Evolutionary conservation across 1,284 basidiomycete genomes (phyloP), one percentile per base, ranked within the genome.

Genomic region (Schizophyllum amplum): DNA sequence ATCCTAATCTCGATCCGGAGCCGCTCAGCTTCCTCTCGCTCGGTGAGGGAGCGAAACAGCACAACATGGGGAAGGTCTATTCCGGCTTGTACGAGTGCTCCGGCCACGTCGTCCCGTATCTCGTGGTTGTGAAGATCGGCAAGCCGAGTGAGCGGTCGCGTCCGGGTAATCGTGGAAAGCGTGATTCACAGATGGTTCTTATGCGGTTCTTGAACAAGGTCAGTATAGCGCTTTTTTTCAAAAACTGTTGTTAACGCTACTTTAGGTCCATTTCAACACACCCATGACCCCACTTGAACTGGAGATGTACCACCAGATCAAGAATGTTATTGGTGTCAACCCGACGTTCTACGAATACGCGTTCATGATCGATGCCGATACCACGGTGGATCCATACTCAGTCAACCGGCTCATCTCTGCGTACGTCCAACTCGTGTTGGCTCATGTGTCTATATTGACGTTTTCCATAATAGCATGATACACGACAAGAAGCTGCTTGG

Each of bases 291-390:
- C 95, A 0, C 75, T 97, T 61, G 96, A 99, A 73, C 77, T 99
- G 54, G 96, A 99, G 75, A 92, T 99, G 71, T 98, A 95, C 69
- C 97, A 99, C 70, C 96, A 99, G 73, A 96, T 99, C 81, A 93
- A 97, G 81, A 98, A 99, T 68, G 94, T 99, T 56, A 98, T 99
- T 65, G 96, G 96, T 71, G 93, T 99, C 66, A 96, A 99, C 71
- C 96, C 95, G 7, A 88, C 92, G 0, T 98, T 98, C 76, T 99
- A 98, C 75, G 96, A 98, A 72, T 98, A 98, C 69, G 70, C 97
- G 61, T 91, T 99, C 78, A 96, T 90, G 73, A 87, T 99, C 52
- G 96, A 99, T 74, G 95, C 96, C 61, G 96, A 99, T 82, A 99
- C 97, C 0, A 92, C 88, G 22, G 93, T 95, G 27, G 86, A 92